Conservation (phyloP, 768 basidiomycete genomes). For the Calocybe gangraenosa region DNA sequence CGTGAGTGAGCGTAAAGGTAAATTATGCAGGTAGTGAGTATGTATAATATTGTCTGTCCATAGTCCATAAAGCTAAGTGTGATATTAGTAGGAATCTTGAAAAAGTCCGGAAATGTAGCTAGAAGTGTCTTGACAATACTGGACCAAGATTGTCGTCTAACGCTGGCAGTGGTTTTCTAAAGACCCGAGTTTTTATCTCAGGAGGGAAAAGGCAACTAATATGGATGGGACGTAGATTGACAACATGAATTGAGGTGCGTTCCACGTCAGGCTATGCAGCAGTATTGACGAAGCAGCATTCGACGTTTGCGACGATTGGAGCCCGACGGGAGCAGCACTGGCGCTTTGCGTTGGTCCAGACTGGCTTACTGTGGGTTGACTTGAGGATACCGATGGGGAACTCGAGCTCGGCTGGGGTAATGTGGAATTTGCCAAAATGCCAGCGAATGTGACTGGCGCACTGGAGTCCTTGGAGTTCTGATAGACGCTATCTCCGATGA, state of each 20-base stretch:
- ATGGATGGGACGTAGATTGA: slow-evolving; percentile 6
- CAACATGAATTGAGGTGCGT: background rate
- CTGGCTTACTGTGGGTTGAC: background rate
- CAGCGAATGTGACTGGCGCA: slow-evolving; percentile 26
- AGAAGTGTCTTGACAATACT: too few relatives aligned
- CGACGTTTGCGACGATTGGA: slow-evolving; percentile 1
- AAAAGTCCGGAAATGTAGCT: too few relatives aligned
- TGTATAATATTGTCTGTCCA: too few relatives aligned
- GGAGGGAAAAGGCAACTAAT: background rate
- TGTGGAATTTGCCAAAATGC: slow-evolving; percentile 17
- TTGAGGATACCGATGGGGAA: background rate
- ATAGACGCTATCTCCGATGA: slow-evolving; percentile 38
- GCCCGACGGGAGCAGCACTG: background rate
- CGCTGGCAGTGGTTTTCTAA: too few relatives aligned
- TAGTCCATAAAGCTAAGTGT: too few relatives aligned
- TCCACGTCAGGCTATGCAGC: background rate
- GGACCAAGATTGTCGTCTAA: too few relatives aligned
- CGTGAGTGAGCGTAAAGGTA: too few relatives aligned
- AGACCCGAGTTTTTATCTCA: too few relatives aligned
- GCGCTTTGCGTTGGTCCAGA: background rate
- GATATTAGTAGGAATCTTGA: too few relatives aligned
- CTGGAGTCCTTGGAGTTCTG: slow-evolving; percentile 39
- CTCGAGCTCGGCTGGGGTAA: background rate
- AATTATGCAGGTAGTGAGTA: too few relatives aligned
- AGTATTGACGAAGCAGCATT: slow-evolving; percentile 6